Percentiles rank a stretch among this genome's conserved stretches.
Conservation (phyloP, 257 asterid genomes). For the Eustoma russellianum region DNA sequence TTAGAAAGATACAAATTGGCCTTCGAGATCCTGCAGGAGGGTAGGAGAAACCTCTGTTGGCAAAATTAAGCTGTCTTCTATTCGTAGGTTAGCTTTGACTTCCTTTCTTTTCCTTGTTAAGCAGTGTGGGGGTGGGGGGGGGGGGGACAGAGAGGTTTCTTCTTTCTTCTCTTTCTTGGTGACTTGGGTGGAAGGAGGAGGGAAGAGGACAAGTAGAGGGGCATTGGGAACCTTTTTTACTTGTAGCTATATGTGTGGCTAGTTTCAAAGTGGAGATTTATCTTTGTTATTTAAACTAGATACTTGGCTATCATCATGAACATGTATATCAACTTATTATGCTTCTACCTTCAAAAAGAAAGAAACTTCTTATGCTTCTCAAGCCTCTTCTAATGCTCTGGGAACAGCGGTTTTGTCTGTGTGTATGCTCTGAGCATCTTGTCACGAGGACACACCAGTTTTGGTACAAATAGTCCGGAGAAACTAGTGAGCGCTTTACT, state of each 20-base stretch:
- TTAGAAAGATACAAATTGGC: slow-evolving; percentile 78
- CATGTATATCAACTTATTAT: not conserved
- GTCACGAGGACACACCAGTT: too few species aligned
- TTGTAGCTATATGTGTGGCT: slow-evolving; percentile 14
- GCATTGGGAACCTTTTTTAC: not conserved
- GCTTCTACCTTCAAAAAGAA: too few species aligned
- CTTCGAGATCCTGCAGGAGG: slow-evolving; percentile 90
- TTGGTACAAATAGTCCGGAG: too few species aligned
- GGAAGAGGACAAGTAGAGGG: too few species aligned
- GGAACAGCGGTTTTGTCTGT: too few species aligned
- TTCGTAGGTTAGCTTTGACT: slow-evolving; percentile 24
- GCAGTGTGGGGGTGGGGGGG: not conserved
- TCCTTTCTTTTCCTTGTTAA: slow-evolving; percentile 10
- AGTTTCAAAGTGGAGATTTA: slow-evolving; percentile 26
- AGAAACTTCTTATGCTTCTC: too few species aligned
- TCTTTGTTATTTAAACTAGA: not conserved
- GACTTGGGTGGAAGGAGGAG: too few species aligned
- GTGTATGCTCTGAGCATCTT: too few species aligned
- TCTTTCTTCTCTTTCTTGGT: too few species aligned
- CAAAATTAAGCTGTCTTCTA: slow-evolving; percentile 37
- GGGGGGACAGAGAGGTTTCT: too few species aligned
- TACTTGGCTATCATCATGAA: not conserved
- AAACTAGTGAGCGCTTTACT: too few species aligned
- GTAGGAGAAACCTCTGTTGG: slow-evolving; percentile 83
- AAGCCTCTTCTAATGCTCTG: too few species aligned